Evolutionary conservation across 805 yeast genomes (phyloP).

Genomic region (Ogataea glucozyma): DNA sequence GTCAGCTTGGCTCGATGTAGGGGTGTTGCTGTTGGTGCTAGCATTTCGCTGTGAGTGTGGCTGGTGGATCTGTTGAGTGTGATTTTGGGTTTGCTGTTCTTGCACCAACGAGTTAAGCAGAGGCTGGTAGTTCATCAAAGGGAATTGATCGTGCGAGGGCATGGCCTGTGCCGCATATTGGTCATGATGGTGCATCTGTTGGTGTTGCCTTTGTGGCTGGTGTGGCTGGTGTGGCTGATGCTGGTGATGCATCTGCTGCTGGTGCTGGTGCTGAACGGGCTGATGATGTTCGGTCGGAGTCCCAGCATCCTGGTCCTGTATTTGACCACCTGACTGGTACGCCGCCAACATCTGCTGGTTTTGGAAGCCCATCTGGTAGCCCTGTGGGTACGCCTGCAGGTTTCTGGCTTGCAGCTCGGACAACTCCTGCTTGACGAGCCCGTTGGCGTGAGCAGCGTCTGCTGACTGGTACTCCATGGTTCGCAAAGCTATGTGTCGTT

Average conservation of each 20-base stretch:
- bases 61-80: constrained; percentile 5
- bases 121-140: constrained; percentile 9
- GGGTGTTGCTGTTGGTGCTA: too few species aligned
- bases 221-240: constrained; percentile 6
- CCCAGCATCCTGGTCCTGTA: not conserved
- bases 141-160: constrained; percentile 4
- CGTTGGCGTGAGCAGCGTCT: constrained; percentile 7
- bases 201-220: constrained; percentile 3
- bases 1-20: not conserved
- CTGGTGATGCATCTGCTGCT: constrained; percentile 3
- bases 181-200: constrained; percentile 5
- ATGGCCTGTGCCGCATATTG: not conserved
- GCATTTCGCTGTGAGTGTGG: constrained; percentile 6
- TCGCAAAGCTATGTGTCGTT: constrained; percentile 1
- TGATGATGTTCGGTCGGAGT: constrained; percentile 6
- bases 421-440: constrained; percentile 9
- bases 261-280: constrained; percentile 6
- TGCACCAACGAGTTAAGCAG: constrained; percentile 5
- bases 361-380: constrained; percentile 8
- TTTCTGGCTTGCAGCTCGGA: constrained; percentile 4
- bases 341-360: constrained; percentile 8
- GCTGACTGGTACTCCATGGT: constrained; percentile 11
- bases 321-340: constrained; percentile 1
- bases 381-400: constrained; percentile 3
- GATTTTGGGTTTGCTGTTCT: constrained; percentile 3